Evolutionary conservation across 768 basidiomycete species (phyloP).

Genomic region (Boletus sp.): DNA sequence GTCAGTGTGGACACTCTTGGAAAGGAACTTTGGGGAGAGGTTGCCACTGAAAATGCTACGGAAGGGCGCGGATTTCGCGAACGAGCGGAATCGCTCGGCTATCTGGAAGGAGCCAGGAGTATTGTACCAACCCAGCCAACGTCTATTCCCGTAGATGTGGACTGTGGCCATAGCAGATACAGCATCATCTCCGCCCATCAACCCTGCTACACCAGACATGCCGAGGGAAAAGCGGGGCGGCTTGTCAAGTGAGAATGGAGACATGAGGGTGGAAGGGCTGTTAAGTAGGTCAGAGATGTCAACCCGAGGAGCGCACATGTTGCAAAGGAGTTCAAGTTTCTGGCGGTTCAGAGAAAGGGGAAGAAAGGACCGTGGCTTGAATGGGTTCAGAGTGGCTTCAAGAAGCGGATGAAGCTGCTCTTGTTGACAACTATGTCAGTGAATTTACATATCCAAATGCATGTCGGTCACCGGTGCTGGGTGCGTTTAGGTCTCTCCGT

Average conservation of each 20-base stretch:
- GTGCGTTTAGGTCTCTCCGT: too few species aligned
- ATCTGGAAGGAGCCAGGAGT: constrained; percentile 32
- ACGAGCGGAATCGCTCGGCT: constrained; percentile 18
- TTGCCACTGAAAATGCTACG: neutral
- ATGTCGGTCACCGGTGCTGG: too few species aligned
- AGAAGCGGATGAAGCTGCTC: neutral
- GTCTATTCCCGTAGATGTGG: constrained; percentile 25
- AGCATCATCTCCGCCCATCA: constrained; percentile 33
- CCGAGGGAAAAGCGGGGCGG: constrained; percentile 18
- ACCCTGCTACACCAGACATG: constrained; percentile 22
- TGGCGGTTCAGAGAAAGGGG: neutral
- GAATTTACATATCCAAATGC: too few species aligned
- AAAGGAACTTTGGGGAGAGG: constrained; percentile 1
- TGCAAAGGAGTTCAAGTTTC: neutral
- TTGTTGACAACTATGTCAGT: too few species aligned
- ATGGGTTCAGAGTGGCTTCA: neutral
- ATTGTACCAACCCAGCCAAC: constrained; percentile 37
- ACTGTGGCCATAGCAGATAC: constrained; percentile 28
- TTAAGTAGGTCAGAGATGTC: neutral
- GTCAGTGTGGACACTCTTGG: constrained; percentile 13
- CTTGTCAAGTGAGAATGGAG: neutral
- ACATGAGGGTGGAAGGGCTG: neutral
- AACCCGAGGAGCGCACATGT: too few species aligned
- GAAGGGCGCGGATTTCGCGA: constrained; percentile 15
- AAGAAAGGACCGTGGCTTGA: neutral